A percentile compares a stretch with the other conserved stretches of the same genome.
Evolutionary conservation across 306 rosid species (phyloP).

Genomic region (Oemleria cerasiformis): DNA sequence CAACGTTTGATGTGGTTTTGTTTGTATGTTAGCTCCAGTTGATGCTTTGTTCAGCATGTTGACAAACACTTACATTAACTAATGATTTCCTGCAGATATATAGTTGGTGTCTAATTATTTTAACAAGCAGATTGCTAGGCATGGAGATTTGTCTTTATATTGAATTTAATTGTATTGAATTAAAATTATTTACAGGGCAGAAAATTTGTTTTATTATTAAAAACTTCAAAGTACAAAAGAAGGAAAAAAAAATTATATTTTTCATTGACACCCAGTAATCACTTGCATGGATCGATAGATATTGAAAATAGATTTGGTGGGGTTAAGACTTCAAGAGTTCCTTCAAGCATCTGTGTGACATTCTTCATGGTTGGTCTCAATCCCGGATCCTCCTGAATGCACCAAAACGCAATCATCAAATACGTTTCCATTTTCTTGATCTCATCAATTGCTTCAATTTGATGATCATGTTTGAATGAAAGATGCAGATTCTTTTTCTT

Average conservation of each 20-base stretch:
- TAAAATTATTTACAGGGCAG: background rate
- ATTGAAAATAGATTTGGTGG: background rate
- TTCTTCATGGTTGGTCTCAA: no score
- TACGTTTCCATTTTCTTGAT: conserved; percentile 4
- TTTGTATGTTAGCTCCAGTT: background rate
- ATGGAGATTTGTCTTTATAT: background rate
- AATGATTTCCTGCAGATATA: no score
- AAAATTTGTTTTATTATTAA: no score
- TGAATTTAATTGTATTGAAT: no score
- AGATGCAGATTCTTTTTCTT: background rate
- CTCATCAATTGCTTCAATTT: background rate
- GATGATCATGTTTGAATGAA: background rate
- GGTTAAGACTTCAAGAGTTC: background rate
- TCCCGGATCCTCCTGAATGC: conserved; percentile 24
- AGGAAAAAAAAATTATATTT: no score
- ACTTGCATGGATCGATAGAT: background rate
- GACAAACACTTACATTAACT: background rate
- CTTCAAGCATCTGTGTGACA: conserved; percentile 21
- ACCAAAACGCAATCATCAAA: conserved; percentile 28
- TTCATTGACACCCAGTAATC: background rate
- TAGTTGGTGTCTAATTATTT: no score
- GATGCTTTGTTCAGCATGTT: background rate
- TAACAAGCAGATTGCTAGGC: background rate
- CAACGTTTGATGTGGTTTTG: background rate
- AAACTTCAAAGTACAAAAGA: background rate